A percentile compares a stretch with the other conserved stretches of the same genome.
These are phyloP conservation scores for Alternaria rosae DNA, from an alignment of 2,329 filamentous ascomycete species.

Conservation along the genomic window DNA sequence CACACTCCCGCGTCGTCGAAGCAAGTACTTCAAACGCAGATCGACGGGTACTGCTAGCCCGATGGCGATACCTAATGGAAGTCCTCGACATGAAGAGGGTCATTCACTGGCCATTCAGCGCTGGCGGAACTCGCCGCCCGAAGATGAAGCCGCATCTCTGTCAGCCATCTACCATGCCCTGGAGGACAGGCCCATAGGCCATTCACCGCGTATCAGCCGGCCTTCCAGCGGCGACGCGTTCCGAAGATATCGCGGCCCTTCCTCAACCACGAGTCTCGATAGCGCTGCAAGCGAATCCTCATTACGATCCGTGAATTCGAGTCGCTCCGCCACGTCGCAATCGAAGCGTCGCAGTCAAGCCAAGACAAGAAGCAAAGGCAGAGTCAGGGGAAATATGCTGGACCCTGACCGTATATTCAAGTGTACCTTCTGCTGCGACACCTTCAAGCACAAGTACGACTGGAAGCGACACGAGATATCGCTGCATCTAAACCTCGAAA, in stretches of 20 bases:
- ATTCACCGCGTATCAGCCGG: conserved; percentile 30
- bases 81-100: neutral
- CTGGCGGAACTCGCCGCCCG: conserved; percentile 71
- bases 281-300: conserved; percentile 56
- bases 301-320: conserved; percentile 58
- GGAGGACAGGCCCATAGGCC: conserved; percentile 23
- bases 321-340: conserved; percentile 49
- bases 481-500: conserved; percentile 35
- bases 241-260: conserved; percentile 50
- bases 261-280: conserved; percentile 52
- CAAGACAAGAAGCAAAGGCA: conserved; percentile 13
- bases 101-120: conserved; percentile 61
- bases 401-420: conserved; percentile 29
- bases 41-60: conserved; percentile 13
- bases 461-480: conserved; percentile 41
- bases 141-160: conserved; percentile 69
- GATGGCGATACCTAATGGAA: conserved; percentile 14
- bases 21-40: conserved; percentile 24
- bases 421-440: conserved; percentile 43
- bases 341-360: conserved; percentile 47
- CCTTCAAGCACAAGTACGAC: conserved; percentile 40
- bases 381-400: conserved; percentile 13
- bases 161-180: conserved; percentile 69
- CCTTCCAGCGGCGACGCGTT: conserved; percentile 26
- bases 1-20: conserved; percentile 25